Evolutionary conservation across 2,329 filamentous ascomycete species (phyloP), one percentile per base, ranked within the genome.

Genomic region (Stenocarpella maydis): DNA sequence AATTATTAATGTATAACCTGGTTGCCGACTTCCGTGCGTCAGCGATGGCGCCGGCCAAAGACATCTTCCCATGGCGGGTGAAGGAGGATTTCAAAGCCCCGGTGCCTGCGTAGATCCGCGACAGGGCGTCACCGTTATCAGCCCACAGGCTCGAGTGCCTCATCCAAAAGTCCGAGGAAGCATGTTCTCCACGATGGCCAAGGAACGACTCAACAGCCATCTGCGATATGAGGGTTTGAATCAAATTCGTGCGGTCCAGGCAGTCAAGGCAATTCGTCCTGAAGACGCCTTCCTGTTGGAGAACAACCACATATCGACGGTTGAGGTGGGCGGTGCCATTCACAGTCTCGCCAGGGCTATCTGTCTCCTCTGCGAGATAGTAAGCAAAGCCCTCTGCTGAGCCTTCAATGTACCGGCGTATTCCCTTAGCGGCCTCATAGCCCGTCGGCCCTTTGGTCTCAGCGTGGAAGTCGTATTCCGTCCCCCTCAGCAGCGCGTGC

Each of bases 211-310:
- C 94, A 24, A 98, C 85, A 0, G 94, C 94, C 92, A 98, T 95
- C 75, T 94, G 92, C 69, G 95, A 98, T 75, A 99, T 92, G 73
- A 98, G 93, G 0, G 95, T 97, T 81, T 99, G 96, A 34, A 99
- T 94, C 34, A 98, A 84, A 77, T 99, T 99, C 9, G 96, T 99
- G 69, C 96, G 90, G 78, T 99, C 96, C 52, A 99, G 84, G 78
- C 96, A 99, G 79, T 99, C 96, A 31, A 99, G 85, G 78, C 96
- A 99, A 76, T 99, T 99, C 4, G 95, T 97, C 71, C 95, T 88
- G 79, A 98, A 98, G 7, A 97, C 88, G n/a, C 96, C 95, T 77
- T 97, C 93, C 80, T 99, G 96, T 77, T 97, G 94, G 63, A 98
- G 82, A 26, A 97, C 88, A 2, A 94, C 89, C 9, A 92, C 87